phyloP scores from a whole-genome alignment of 768 basidiomycete species.

The Tricholomella constricta region DNA sequence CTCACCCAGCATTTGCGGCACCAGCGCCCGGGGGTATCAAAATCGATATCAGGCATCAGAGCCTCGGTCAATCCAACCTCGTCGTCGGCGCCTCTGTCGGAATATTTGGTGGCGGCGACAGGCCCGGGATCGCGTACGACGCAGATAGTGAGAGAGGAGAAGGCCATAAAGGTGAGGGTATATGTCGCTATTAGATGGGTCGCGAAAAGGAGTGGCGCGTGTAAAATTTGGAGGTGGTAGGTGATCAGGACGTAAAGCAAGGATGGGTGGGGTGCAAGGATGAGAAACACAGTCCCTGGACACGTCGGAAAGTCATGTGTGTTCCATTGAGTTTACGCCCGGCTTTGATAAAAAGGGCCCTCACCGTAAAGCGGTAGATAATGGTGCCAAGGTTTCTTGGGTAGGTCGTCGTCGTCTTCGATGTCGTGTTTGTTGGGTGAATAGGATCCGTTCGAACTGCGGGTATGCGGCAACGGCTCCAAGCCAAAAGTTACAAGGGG shows the following conservation, averaged over 20 bases:
- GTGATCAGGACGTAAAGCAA: conserved; percentile 65
- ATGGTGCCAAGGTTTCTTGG: conserved; percentile 54
- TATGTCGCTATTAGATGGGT: conserved; percentile 63
- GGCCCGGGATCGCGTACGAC: conserved; percentile 77
- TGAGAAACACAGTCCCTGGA: conserved; percentile 48
- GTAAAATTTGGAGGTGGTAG: conserved; percentile 61
- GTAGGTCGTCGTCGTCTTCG: conserved; percentile 30
- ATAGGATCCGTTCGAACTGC: not conserved
- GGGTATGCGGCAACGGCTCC: conserved; percentile 15
- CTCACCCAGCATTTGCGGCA: conserved; percentile 75
- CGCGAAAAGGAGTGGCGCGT: conserved; percentile 46
- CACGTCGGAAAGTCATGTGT: not conserved
- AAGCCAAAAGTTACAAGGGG: conserved; percentile 23
- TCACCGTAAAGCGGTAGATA: conserved; percentile 59
- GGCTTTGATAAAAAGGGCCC: conserved; percentile 17
- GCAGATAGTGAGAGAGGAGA: conserved; percentile 74
- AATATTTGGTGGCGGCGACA: conserved; percentile 35
- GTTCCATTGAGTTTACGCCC: not conserved
- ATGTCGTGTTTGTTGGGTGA: conserved; percentile 1
- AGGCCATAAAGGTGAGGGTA: conserved; percentile 65
- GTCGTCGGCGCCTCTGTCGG: conserved; percentile 33
- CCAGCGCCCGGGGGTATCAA: conserved; percentile 61
- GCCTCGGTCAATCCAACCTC: conserved; percentile 61
- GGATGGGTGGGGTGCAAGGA: conserved; percentile 77
- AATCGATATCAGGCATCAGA: conserved; percentile 56